A percentile compares a stretch with the other conserved stretches of the same genome.
These are phyloP conservation scores for Penicillium dipodomyicola DNA, from an alignment of 495 filamentous ascomycete species.

Conservation along the genomic window DNA sequence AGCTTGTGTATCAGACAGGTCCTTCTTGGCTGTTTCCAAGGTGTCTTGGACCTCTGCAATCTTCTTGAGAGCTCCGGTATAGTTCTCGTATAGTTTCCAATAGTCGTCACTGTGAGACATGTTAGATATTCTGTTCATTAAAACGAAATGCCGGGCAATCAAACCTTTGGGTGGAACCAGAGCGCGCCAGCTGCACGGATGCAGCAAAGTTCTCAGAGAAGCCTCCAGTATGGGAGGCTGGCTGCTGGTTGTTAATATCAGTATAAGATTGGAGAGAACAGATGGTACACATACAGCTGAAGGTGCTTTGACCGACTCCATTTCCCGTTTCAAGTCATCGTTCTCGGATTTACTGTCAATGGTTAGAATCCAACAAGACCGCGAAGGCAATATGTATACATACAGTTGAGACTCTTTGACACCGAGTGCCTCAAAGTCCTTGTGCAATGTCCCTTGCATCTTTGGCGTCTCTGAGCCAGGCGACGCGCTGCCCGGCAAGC, in stretches of 20 bases:
- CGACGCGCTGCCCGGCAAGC: constrained; percentile 42
- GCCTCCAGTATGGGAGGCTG: constrained; percentile 30
- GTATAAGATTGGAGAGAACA: neutral
- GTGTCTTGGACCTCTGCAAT: constrained; percentile 43
- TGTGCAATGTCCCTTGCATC: constrained; percentile 44
- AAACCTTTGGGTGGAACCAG: constrained; percentile 43
- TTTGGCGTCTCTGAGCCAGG: constrained; percentile 42
- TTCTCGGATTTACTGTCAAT: constrained; percentile 41
- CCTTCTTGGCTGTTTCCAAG: constrained; percentile 36
- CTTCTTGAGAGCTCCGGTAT: constrained; percentile 40
- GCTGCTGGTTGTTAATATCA: constrained; percentile 23
- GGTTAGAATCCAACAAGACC: constrained; percentile 18
- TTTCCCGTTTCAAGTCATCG: constrained; percentile 43
- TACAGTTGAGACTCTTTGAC: constrained; percentile 44
- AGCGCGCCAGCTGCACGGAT: constrained; percentile 37
- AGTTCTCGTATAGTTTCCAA: constrained; percentile 48
- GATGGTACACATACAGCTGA: constrained; percentile 24
- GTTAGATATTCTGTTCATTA: constrained; percentile 21
- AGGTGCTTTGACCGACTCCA: constrained; percentile 36
- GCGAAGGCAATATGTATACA: constrained; percentile 12
- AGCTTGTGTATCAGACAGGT: constrained; percentile 38
- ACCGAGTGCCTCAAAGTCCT: constrained; percentile 47
- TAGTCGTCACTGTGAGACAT: constrained; percentile 40
- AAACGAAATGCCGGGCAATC: neutral
- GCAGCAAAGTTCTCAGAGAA: constrained; percentile 40